Evolutionary conservation across 225 moss, liverwort and hornwort genomes (phyloP).

Genomic region (Marchantia polymorpha): DNA sequence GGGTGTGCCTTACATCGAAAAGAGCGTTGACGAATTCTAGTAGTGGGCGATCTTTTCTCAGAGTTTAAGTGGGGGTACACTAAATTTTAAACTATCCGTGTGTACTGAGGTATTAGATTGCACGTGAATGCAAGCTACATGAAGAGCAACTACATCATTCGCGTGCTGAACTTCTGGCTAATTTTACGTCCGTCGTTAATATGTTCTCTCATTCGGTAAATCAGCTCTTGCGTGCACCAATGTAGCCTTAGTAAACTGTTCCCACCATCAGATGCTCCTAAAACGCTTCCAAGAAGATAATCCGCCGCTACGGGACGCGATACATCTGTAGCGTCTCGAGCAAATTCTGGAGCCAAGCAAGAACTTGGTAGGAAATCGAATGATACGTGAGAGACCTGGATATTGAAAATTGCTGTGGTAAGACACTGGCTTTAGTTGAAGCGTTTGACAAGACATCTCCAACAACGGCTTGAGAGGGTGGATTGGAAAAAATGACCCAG

Average conservation of each 20-base stretch:
- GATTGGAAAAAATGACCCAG: conserved; percentile 32
- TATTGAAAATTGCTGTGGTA: not conserved
- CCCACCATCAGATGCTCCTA: not conserved
- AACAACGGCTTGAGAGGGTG: not conserved
- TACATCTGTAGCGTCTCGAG: not conserved
- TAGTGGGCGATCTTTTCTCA: too few species aligned
- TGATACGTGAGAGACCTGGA: not conserved
- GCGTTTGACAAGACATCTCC: not conserved
- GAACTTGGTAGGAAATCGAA: not conserved
- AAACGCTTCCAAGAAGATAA: not conserved
- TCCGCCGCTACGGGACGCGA: not conserved
- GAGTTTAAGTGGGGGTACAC: too few species aligned
- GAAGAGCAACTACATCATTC: too few species aligned
- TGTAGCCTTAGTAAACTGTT: not conserved
- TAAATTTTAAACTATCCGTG: too few species aligned
- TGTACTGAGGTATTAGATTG: too few species aligned
- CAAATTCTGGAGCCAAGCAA: not conserved
- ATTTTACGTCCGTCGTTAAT: too few species aligned
- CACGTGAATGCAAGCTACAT: too few species aligned
- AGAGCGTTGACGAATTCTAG: too few species aligned
- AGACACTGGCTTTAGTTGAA: not conserved
- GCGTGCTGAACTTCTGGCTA: too few species aligned
- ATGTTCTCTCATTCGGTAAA: not conserved
- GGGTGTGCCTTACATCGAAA: too few species aligned
- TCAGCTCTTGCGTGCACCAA: not conserved